Evolutionary conservation across 768 basidiomycete species (phyloP), one percentile per base, ranked within the genome.

Genomic region (Pleurotus djamor): DNA sequence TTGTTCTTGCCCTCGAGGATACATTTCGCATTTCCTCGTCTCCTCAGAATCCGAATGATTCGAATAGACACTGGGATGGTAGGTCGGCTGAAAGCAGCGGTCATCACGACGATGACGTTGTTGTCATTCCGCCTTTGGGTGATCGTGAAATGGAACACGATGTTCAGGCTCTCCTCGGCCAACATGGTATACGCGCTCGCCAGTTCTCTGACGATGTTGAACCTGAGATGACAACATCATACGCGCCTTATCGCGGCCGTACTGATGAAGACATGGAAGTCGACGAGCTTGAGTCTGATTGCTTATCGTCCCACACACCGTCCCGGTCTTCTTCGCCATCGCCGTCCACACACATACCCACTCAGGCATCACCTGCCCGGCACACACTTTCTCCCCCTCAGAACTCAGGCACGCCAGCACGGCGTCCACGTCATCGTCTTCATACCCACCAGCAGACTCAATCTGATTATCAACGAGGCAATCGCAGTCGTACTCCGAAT

Each of bases 51-150:
- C 48, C 47, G 0, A 9, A 10, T 4, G 57, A 17, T 21, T 58
- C 57, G 7, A 34, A 58, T 21, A 9, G 45, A 13, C 57, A 17
- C 13, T 56, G 54, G 54, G 33, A 32, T 14, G 37, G 37, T 6
- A 41, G 41, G 37, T 13, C 14, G 7, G 76, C 71, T 3, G 77
- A 70, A 34, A 70, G 77, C n/a, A 10, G 37, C 12, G 54, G 21
- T 14, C 54, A 32, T 38, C n/a, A 32, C 28, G 73, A 74, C n/a
- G 80, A 80, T 7, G 80, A 82, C 49, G 72, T 84, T 60, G 75
- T 84, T n/a, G 74, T 83, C 21, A 80, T 84, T 32, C 83, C 84
- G 0, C 77, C 80, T 1, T 70, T 84, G 16, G 85, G 85, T 16
- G 83, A 87, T 63, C 76, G 70, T 33, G 70, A 73, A 21, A 76